Percentiles rank a stretch among this genome's conserved stretches.
Evolutionary conservation across 176 grass and related monocot species (phyloP).

Genomic region (maize (Zea mays)): Zm-B73-REFERENCE-NAM-5.0 NC_050104.1:116834001-116834500

Average conservation of each 20-base stretch:
- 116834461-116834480: constrained; percentile 75
- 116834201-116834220: constrained; percentile 3
- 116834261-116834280: neutral
- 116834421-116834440: constrained; percentile 84
- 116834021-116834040: constrained; percentile 76
- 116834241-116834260: neutral
- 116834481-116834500: constrained; percentile 71
- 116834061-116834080: constrained; percentile 50
- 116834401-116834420: constrained; percentile 53
- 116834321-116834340: constrained; percentile 19
- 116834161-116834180: constrained; percentile 18
- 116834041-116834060: constrained; percentile 80
- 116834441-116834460: constrained; percentile 93
- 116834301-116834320: constrained; percentile 9
- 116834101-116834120: constrained; percentile 39
- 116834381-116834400: constrained; percentile 21
- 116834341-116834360: constrained; percentile 8
- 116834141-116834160: constrained; percentile 20
- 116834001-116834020: constrained; percentile 79
- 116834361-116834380: constrained; percentile 10
- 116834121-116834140: constrained; percentile 29
- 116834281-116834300: neutral
- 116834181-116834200: constrained; percentile 7
- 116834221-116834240: no score
- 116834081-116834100: constrained; percentile 50